Conservation (phyloP, 192 early-diverging fungal species). For the Chytriomyces confervae region DNA sequence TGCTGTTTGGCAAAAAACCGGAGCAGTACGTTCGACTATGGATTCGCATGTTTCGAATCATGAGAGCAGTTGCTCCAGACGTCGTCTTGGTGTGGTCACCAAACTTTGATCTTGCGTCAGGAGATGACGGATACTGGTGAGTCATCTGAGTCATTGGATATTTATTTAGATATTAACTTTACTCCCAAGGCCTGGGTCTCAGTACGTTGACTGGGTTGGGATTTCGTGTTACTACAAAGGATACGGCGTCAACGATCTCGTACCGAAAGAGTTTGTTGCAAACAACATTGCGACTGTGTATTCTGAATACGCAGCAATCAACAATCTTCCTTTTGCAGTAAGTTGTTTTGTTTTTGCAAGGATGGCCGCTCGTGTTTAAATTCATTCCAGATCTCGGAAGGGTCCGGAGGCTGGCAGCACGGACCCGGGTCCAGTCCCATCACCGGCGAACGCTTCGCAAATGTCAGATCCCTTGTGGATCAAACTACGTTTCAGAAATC, state of each 20-base stretch:
- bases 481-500: conserved; percentile 22
- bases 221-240: background rate
- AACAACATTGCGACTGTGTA: background rate
- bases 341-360: background rate
- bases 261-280: background rate
- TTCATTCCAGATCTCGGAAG: conserved; percentile 30
- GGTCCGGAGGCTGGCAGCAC: conserved; percentile 21
- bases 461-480: background rate
- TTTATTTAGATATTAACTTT: too few relatives aligned
- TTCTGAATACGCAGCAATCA: background rate
- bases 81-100: background rate
- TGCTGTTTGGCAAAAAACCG: conserved; percentile 1
- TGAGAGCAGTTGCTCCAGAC: background rate
- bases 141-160: background rate
- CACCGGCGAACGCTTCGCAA: conserved; percentile 8
- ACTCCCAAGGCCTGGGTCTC: background rate
- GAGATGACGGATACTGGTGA: background rate
- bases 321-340: background rate
- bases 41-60: background rate
- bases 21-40: background rate
- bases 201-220: background rate
- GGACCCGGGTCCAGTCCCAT: conserved; percentile 9
- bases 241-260: background rate
- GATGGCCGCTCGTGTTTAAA: background rate
- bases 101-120: background rate